A percentile compares a stretch with the other conserved stretches of the same genome.
Conservation (phyloP, 192 early-diverging fungal genomes). For the Coemansia umbellata region DNA sequence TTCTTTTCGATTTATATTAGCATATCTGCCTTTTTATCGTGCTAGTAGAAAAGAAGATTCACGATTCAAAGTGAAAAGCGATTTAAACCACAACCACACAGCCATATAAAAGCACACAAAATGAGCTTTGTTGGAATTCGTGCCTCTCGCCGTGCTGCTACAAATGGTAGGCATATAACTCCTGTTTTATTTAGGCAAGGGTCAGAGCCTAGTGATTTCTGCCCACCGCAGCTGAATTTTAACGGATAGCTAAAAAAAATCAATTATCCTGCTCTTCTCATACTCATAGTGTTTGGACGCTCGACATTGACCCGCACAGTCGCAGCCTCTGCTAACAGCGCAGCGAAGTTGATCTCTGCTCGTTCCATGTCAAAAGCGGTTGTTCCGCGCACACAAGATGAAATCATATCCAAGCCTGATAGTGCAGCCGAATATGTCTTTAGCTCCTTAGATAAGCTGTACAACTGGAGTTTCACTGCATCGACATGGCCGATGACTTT, state of each 20-base stretch:
- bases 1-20: not conserved
- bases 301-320: not conserved
- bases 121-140: slow-evolving; percentile 36
- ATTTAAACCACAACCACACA: too few species aligned
- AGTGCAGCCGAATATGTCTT: slow-evolving; percentile 70
- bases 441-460: slow-evolving; percentile 85
- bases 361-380: slow-evolving; percentile 41
- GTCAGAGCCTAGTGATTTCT: not conserved
- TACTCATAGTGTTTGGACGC: slow-evolving; percentile 21
- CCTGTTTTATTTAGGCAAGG: not conserved
- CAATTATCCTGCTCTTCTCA: not conserved
- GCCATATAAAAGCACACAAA: too few species aligned
- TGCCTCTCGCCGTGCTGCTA: slow-evolving; percentile 5
- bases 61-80: too few species aligned
- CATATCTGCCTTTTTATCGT: too few species aligned
- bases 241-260: not conserved
- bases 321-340: not conserved
- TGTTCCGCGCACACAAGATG: slow-evolving; percentile 45
- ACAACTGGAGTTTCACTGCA: slow-evolving; percentile 90
- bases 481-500: slow-evolving; percentile 92
- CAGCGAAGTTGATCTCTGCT: not conserved
- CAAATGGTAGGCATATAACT: slow-evolving; percentile 15
- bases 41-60: too few species aligned
- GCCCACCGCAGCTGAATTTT: not conserved
- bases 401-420: slow-evolving; percentile 49